Conservation (phyloP, 73 alveolate genomes). For the Blepharisma japonicum region DNA sequence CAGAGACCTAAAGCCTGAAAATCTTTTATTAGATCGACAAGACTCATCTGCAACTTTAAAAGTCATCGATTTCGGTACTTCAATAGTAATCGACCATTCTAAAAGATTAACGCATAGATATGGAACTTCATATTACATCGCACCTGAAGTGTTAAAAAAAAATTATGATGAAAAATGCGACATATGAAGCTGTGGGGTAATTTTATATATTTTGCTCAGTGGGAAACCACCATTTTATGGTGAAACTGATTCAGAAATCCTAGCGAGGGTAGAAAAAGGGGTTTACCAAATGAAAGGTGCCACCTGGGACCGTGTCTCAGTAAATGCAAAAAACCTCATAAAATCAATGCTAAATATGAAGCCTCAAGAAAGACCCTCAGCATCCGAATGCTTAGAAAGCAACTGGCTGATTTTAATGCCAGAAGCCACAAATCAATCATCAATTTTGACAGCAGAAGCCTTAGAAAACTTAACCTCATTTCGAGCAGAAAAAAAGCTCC, state of each 20-base stretch:
- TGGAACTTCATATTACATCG: slow-evolving; percentile 84
- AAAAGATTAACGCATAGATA: slow-evolving; percentile 59
- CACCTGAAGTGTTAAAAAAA: slow-evolving; percentile 68
- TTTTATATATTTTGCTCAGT: slow-evolving; percentile 71
- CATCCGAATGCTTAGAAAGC: slow-evolving; percentile 41
- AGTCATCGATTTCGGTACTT: slow-evolving; percentile 87
- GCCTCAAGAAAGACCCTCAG: slow-evolving; percentile 45
- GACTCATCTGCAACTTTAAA: slow-evolving; percentile 43
- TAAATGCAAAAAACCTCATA: slow-evolving; percentile 52
- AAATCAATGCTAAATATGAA: slow-evolving; percentile 38
- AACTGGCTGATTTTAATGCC: slow-evolving; percentile 35
- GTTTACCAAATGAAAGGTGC: slow-evolving; percentile 37
- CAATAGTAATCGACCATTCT: slow-evolving; percentile 44
- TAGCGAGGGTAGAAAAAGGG: slow-evolving; percentile 46
- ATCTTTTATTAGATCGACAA: slow-evolving; percentile 48
- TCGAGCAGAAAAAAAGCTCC: slow-evolving; percentile 78
- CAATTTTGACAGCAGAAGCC: background rate
- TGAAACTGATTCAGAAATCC: slow-evolving; percentile 62
- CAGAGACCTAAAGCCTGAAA: slow-evolving; percentile 73
- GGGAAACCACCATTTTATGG: slow-evolving; percentile 93
- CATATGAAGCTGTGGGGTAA: slow-evolving; percentile 87
- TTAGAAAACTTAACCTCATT: slow-evolving; percentile 57
- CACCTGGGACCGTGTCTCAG: slow-evolving; percentile 42
- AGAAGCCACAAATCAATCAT: background rate
- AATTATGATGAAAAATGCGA: slow-evolving; percentile 71